A percentile compares a stretch with the other conserved stretches of the same genome.
These are phyloP conservation scores for Botrytis hyacinthi DNA, from an alignment of 2,329 filamentous ascomycete genomes.

Conservation along the genomic window DNA sequence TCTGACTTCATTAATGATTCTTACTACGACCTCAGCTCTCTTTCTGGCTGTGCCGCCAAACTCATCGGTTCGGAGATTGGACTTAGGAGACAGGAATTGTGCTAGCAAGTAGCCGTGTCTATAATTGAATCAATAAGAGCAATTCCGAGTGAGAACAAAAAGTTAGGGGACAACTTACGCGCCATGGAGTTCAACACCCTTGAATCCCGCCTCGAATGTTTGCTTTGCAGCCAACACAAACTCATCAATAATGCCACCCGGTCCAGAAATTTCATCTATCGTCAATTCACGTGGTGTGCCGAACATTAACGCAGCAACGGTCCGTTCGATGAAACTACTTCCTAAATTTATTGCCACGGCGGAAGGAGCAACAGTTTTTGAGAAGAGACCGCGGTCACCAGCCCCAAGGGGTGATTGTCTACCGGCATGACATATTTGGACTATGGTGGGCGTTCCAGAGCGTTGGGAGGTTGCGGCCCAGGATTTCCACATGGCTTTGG, in stretches of 20 bases:
- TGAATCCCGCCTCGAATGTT: constrained; percentile 49
- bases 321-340: constrained; percentile 38
- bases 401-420: constrained; percentile 45
- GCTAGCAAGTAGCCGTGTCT: constrained; percentile 71
- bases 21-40: constrained; percentile 63
- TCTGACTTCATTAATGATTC: constrained; percentile 63
- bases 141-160: constrained; percentile 38
- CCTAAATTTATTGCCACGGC: constrained; percentile 46
- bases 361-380: constrained; percentile 46
- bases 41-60: constrained; percentile 72
- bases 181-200: constrained; percentile 51
- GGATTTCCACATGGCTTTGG: constrained; percentile 41
- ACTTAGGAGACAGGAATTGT: constrained; percentile 64
- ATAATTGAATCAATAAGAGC: constrained; percentile 33
- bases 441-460: constrained; percentile 42
- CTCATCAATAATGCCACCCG: constrained; percentile 33
- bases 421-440: constrained; percentile 50
- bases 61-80: constrained; percentile 64
- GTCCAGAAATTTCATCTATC: constrained; percentile 51
- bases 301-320: constrained; percentile 42
- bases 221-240: constrained; percentile 55
- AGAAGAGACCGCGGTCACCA: constrained; percentile 41
- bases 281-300: constrained; percentile 58
- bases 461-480: constrained; percentile 40
- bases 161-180: constrained; percentile 29